Base-by-base conservation (phyloP, 176 grass and related monocot genomes). In the Oryza glumipatula region DNA sequence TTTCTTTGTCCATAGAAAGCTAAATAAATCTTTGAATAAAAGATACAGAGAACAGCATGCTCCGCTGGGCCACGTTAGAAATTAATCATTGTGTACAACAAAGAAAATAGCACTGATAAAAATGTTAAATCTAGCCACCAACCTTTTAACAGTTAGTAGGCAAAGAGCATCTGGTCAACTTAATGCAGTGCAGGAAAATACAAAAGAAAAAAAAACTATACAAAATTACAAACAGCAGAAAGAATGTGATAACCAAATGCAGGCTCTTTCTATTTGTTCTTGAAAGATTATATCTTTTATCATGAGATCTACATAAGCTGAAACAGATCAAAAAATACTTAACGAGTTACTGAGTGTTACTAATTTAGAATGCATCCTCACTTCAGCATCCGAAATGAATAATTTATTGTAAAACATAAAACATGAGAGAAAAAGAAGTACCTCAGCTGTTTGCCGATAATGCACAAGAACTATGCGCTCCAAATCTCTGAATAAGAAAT, bases 391-490 rank as follows among this genome's bases (percentile, higher is more conserved):
- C 35, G 2, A 52, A 63, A 76, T 21, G 67, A 69, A 82, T 76
- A 82, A 82, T 70, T 63, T 41, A 83, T 35, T 82, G 52, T 28
- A 72, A 73, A 86, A 74, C 13, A 68, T 41, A 65, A 69, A 86
- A 56, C 19, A 83, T 63, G 16, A 48, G 22, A 58, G 24, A 78
- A 65, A 86, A 32, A 77, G 43, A 85, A 11, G 28, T 68, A 98
- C 96, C 96, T 95, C 93, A 56, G 91, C 91, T 74, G 89, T 96
- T 79, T 87, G 86, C 84, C 93, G 93, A 83, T 99, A 99, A 89
- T 99, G 96, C 21, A 96, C 96, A 86, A 99, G 93, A 88, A 99
- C 96, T 82, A 91, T 94, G 65, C 93, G 93, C 75, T 99, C 96
- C 89, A 95, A 87, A 16, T 87, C 89, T 78, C 96, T 99, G 89